Evolutionary conservation across 176 grass and related monocot species (phyloP), one percentile per base, ranked within the genome.

Genomic region (Cocos nucifera): DNA sequence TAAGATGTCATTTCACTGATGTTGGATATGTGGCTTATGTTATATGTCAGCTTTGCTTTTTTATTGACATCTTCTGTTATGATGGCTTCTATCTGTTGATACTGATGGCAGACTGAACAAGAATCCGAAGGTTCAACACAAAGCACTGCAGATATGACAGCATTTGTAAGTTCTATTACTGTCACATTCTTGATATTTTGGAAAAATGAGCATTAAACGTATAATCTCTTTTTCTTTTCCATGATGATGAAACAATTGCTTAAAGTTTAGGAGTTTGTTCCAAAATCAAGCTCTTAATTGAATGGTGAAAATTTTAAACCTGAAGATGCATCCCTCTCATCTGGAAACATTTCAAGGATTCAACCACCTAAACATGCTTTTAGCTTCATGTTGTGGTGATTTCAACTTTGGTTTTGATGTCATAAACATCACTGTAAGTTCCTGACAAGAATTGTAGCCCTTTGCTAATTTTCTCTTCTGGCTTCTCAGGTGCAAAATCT

Each of bases 401-500:
- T 20, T 52, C 27, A 66, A 9, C 20, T 69, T 61, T 25, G 35
- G 35, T 44, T 12, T 44, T 44, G 35, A 44, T 44, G 35, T 44
- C 35, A 44, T 44, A 12, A 44, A 44, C 35, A 44, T 14, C 14
- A 44, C 10, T 44, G 35, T 14, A 44, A 12, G 35, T 44, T 44
- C 35, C 12, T 44, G 14, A 12, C 35, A 44, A 44, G 8, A 12
- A 44, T 44, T 14, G 6, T 44, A 14, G 35, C 35, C 35, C 35
- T 12, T 72, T 22, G 17, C 22, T 22, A 66, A 66, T 61, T 78
- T 76, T 60, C 19, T 4, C 32, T 63, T 17, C 58, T 63, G 19
- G 29, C 64, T 55, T 81, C 89, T 68, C 80, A 95, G 90, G 90
- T 95, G 29, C 86, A 95, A 84, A 90, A 90, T 58, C 90, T 95